Evolutionary conservation across 176 grass and related monocot genomes (phyloP).

Genomic region (Aegilops sharonensis): DNA sequence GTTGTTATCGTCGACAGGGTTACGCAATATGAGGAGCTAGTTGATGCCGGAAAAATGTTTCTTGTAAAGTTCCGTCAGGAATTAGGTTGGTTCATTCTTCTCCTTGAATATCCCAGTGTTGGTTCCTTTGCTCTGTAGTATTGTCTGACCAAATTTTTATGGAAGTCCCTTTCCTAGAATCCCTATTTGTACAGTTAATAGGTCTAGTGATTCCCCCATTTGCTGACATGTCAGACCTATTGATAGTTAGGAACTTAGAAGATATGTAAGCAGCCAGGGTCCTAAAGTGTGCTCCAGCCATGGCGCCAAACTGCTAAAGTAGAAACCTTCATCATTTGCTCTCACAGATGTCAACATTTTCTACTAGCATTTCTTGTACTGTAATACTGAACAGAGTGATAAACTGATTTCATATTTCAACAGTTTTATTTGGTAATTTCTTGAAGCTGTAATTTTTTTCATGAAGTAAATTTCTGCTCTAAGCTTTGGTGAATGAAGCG

Average conservation of each 20-base stretch:
- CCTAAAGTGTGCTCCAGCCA: not conserved
- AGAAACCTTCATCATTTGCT: not conserved
- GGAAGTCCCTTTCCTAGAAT: not conserved
- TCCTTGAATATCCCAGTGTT: not conserved
- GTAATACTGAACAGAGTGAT: not conserved
- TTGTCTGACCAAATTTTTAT: not conserved
- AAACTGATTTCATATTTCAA: not conserved
- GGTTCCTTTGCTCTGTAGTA: not conserved
- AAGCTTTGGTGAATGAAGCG: not conserved
- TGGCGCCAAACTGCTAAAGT: not conserved
- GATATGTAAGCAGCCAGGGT: not conserved
- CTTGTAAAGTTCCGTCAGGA: slow-evolving; percentile 41
- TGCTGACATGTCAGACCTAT: not conserved
- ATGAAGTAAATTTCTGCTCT: not conserved
- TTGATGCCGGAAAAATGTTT: slow-evolving; percentile 53
- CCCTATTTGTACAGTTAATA: not conserved
- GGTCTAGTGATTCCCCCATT: not conserved
- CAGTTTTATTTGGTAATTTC: not conserved
- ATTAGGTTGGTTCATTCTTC: slow-evolving; percentile 38
- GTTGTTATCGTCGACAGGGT: slow-evolving; percentile 28
- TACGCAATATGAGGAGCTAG: slow-evolving; percentile 53
- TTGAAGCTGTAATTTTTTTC: not conserved
- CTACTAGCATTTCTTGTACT: not conserved
- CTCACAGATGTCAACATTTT: not conserved
- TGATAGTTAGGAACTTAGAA: not conserved